These are phyloP conservation scores for Vitis vinifera DNA, from an alignment of 164 flowering plant genomes.

Conservation along the genomic window ASM3070453v1 NC_081823.1:9789501-9790000, in stretches of 20 bases:
- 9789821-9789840: constrained; percentile 1
- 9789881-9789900: constrained; percentile 62
- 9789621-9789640: constrained; percentile 11
- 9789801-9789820: not conserved
- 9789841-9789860: constrained; percentile 94
- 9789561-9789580: not conserved
- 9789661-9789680: constrained; percentile 93
- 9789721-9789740: constrained; percentile 6
- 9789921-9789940: not conserved
- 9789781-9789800: not conserved
- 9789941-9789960: not conserved
- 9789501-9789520: constrained; percentile 98
- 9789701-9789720: constrained; percentile 88
- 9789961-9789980: not conserved
- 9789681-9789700: constrained; percentile 97
- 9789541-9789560: constrained; percentile 3
- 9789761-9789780: not conserved
- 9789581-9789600: not conserved
- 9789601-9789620: not conserved
- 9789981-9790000: not conserved
- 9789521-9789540: constrained; percentile 91
- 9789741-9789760: not conserved
- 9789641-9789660: constrained; percentile 91
- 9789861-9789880: constrained; percentile 68
- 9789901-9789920: constrained; percentile 74